phyloP scores from a whole-genome alignment of 768 basidiomycete species.

The Tylopilus rubrobrunneus region DNA sequence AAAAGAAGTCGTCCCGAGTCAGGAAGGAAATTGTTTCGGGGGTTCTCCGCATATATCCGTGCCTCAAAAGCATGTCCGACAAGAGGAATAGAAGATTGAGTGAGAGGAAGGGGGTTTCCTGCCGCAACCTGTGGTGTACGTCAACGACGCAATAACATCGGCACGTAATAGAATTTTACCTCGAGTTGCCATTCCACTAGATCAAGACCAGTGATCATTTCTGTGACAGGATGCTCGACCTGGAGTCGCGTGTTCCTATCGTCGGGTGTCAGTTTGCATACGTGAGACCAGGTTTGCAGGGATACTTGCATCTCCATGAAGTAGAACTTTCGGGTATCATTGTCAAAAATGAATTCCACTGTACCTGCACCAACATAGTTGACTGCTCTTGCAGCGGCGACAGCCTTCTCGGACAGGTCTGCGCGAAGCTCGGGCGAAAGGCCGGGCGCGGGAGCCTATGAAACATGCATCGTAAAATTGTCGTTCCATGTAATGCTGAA shows the following conservation, averaged over 20 bases:
- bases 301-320: conserved; percentile 89
- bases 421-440: conserved; percentile 73
- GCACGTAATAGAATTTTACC: conserved; percentile 33
- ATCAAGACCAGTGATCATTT: conserved; percentile 92
- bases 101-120: conserved; percentile 79
- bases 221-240: conserved; percentile 91
- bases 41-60: conserved; percentile 93
- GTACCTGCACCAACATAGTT: conserved; percentile 90
- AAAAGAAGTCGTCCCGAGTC: conserved; percentile 83
- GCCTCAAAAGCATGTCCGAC: conserved; percentile 94
- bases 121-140: conserved; percentile 61
- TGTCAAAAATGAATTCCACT: conserved; percentile 97
- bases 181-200: conserved; percentile 95
- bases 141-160: conserved; percentile 1
- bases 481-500: neutral
- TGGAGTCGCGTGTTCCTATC: conserved; percentile 79
- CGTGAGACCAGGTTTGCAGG: neutral
- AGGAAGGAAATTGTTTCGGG: conserved; percentile 88
- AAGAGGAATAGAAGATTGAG: conserved; percentile 75
- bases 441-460: conserved; percentile 86
- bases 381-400: conserved; percentile 91
- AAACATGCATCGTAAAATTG: neutral
- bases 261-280: neutral
- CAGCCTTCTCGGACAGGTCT: conserved; percentile 80
- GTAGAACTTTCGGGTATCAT: conserved; percentile 80